Evolutionary conservation across 2,329 filamentous ascomycete species (phyloP), one percentile per base, ranked within the genome.

Genomic region (Fusarium sp.): DNA sequence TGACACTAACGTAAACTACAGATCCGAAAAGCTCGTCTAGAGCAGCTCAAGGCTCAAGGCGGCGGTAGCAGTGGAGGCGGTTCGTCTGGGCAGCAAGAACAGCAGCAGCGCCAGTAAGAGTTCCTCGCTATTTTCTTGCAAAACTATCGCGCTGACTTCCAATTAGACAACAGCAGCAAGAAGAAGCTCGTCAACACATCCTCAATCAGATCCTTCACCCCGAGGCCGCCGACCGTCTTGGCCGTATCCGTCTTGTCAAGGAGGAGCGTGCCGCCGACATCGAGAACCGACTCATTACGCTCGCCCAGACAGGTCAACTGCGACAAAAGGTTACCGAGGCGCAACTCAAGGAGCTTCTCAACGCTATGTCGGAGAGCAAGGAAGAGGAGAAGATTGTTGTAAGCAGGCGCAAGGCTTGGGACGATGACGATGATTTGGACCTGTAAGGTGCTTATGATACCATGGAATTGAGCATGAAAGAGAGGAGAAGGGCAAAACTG

Each of bases 231-330:
- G 96, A 99, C 83, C 92, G 96, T 16, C 88, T 99, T 2, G 93
- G 93, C 60, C 93, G 96, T 71, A 98, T 99, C 82, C 91, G 95
- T 34, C 90, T 99, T 65, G 96, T 99, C 77, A 98, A 98, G 83
- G 93, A 94, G 79, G 90, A 91, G 74, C 93, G 96, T 76, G 96
- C 96, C 37, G 88, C 87, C 66, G 94, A 98, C 76, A 89, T 99
- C 60, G 96, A 99, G 84, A 94, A 97, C 85, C 84, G 95, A 52
- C 88, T 99, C 59, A 94, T 99, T 80, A 94, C 91, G 89, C 88
- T 99, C 61, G 95, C 96, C 62, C 89, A 94, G 76, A 88, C 90
- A 25, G 94, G 95, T 25, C 96, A 98, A 84, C 84, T 99, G 74
- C 86, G 93, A 57, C 84, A 89, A 67, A 97, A 97, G 79, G 93